phyloP scores from a whole-genome alignment of 805 yeast species.

The Starmerella davenportii region DNA sequence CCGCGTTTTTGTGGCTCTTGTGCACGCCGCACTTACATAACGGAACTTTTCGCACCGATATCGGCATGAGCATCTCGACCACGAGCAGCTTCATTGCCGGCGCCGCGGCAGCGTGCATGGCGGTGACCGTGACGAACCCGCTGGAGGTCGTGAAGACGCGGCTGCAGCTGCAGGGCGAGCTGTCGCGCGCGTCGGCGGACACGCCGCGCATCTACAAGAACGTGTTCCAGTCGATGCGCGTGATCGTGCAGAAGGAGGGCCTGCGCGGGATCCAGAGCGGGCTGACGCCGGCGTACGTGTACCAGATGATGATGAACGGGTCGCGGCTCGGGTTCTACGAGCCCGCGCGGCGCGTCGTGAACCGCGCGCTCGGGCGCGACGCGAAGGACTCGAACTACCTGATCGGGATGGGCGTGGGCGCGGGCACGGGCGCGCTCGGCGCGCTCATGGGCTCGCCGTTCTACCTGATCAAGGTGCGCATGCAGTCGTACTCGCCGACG shows the following conservation, averaged over 20 bases:
- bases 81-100: conserved; percentile 69
- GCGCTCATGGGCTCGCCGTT: conserved; percentile 83
- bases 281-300: conserved; percentile 67
- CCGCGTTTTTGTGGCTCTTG: too few relatives aligned
- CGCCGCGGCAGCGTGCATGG: conserved; percentile 90
- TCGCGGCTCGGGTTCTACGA: conserved; percentile 90
- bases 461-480: conserved; percentile 81
- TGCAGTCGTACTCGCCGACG: conserved; percentile 72
- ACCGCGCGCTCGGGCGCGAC: conserved; percentile 36
- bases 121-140: conserved; percentile 93
- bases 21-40: too few relatives aligned
- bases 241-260: conserved; percentile 68
- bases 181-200: conserved; percentile 29
- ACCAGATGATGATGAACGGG: conserved; percentile 84
- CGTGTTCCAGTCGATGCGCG: conserved; percentile 63
- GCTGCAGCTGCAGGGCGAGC: conserved; percentile 93
- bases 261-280: conserved; percentile 80
- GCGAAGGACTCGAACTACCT: conserved; percentile 33
- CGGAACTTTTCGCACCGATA: too few relatives aligned
- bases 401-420: conserved; percentile 66
- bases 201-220: conserved; percentile 50
- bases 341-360: conserved; percentile 50
- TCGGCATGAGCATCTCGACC: conserved; percentile 11
- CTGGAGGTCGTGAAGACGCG: conserved; percentile 85
- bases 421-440: conserved; percentile 71